Evolutionary conservation across 257 asterid species (phyloP), one percentile per base, ranked within the genome.

Genomic region (Plantago ovata): DNA sequence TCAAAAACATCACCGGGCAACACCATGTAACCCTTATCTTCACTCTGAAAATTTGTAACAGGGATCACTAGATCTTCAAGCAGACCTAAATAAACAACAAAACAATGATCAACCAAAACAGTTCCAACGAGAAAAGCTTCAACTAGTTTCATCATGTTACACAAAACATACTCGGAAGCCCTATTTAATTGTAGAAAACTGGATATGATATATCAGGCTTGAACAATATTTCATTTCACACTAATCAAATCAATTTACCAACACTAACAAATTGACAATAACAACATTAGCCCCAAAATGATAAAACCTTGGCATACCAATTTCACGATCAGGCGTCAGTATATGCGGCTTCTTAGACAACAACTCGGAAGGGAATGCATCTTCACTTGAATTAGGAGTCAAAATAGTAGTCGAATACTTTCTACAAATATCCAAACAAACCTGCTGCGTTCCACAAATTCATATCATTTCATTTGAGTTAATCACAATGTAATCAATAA

Each of bases 1-100:
- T 87, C 95, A 70, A 92, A 92, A 44, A 92, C 91, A 71, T 85
- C 94, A 66, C 96, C 98, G 64, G 89, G 81, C 83, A 92, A 79
- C 65, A 82, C 84, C 84, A 92, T 84, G 58, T 77, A 76, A 40
- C 98, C 96, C 63, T 84, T 92, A 63, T 88, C 94, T 60, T 88
- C 96, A 74, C 78, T 69, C 58, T 74, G 72, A 54, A 88, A 85
- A 72, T 84, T 84, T 51, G 94, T 84, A 63, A 92, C 88, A 39
- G 94, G 95, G 57, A 76, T 77, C 63, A 85, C 81, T 78, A 87
- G 72, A 80, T 92, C 98, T 73, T 88, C 84, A 53, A 13, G 61
- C 58, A 81, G 75, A 76, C 98, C 98, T 88, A 58, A 53, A 45
- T 57, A 63, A 72, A 56, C 32, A 3, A 44, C 3, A 46, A 9